Evolutionary conservation across 164 flowering plant species (phyloP), one percentile per base, ranked within the genome.

Genomic region (Vitis labrusca): DNA sequence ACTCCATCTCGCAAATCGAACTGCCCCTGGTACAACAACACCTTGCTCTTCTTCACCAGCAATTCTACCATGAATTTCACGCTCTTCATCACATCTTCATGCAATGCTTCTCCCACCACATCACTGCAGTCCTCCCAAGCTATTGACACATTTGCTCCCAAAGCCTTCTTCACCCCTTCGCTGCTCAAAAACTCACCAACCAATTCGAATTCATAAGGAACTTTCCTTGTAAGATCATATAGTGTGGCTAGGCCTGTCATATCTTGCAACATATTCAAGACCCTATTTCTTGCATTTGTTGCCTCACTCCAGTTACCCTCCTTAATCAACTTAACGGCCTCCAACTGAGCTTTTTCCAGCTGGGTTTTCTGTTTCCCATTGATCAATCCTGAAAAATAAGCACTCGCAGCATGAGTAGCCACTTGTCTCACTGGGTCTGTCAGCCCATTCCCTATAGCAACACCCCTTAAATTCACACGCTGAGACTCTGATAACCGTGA

Each of bases 11-110:
- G 77, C 77, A 91, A 73, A 74, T 91, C 98, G 17, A 17, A 68
- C 30, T 71, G 79, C 58, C 91, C 91, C 48, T 87, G 86, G 54
- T 84, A 87, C 70, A 85, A 67, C 78, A 87, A 51, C 3, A 87
- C 89, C 72, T 65, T 85, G 29, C 68, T 84, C 17, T 82, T 81
- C 73, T 76, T 79, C 77, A 91, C 76, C 78, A 91, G 50, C 17
- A 78, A 85, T 70, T 85, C 89, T 67, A 93, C 94, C 93, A 80
- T 86, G 67, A 69, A 72, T 69, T 82, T 88, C 57, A 78, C 88
- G 71, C 93, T 91, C 86, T 91, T 93, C 98, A 93, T 91, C 77
- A 88, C 87, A 79, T 91, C 94, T 6, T 76, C 88, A 14, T 82
- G 81, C 77, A 93, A 77, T 9, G 81, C 86, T 8, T 9, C 67